Evolutionary conservation across 2,329 filamentous ascomycete genomes (phyloP).

Genomic region (Aspergillus ochraceoroseus): DNA sequence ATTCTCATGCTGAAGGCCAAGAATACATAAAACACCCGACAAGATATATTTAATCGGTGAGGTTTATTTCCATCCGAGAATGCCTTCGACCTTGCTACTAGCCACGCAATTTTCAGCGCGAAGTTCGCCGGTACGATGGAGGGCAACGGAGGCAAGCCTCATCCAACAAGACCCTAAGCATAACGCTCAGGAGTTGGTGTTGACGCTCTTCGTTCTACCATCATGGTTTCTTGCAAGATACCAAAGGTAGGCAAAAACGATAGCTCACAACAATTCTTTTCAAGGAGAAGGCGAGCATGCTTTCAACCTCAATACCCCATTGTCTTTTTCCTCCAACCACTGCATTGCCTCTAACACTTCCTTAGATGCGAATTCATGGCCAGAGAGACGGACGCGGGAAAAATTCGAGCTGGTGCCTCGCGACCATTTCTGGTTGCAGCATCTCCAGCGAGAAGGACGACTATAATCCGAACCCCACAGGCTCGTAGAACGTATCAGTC

Average conservation of each 20-base stretch:
- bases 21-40: constrained; percentile 66
- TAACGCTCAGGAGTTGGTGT: constrained; percentile 52
- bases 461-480: constrained; percentile 62
- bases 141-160: constrained; percentile 48
- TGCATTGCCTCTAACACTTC: constrained; percentile 39
- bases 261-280: constrained; percentile 66
- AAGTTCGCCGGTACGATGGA: constrained; percentile 25
- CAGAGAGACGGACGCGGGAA: constrained; percentile 47
- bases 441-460: constrained; percentile 77
- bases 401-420: constrained; percentile 72
- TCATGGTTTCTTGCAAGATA: constrained; percentile 16
- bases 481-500: constrained; percentile 35
- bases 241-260: constrained; percentile 19
- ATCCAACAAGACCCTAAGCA: constrained; percentile 69
- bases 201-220: constrained; percentile 39
- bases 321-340: constrained; percentile 53
- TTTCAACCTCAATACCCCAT: constrained; percentile 78
- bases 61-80: constrained; percentile 32
- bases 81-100: constrained; percentile 21
- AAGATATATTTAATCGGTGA: constrained; percentile 76
- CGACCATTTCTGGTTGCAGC: constrained; percentile 37
- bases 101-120: constrained; percentile 26
- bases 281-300: constrained; percentile 59
- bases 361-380: constrained; percentile 26
- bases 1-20: constrained; percentile 69